Evolutionary conservation across 2,329 filamentous ascomycete species (phyloP).

Genomic region (Meredithiella fracta): DNA sequence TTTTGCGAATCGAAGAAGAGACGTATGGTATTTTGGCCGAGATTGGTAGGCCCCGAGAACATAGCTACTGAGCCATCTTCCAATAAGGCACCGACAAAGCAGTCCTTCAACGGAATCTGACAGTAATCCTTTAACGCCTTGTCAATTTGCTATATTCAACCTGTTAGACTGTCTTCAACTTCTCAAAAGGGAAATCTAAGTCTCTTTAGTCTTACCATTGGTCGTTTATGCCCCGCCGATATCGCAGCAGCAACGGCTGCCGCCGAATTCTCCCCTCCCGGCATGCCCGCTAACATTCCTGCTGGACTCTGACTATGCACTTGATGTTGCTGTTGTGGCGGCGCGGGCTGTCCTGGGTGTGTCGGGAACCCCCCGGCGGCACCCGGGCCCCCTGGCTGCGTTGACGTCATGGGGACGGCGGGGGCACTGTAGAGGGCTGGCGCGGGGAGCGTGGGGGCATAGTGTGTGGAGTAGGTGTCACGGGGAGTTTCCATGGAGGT

Average conservation of each 20-base stretch:
- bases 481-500: too few relatives aligned
- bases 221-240: background rate
- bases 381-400: too few relatives aligned
- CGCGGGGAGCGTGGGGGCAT: too few relatives aligned
- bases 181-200: background rate
- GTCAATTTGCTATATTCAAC: conserved; percentile 29
- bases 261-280: background rate
- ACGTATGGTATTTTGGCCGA: conserved; percentile 24
- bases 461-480: too few relatives aligned
- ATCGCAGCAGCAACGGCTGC: background rate
- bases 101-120: conserved; percentile 33
- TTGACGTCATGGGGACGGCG: too few relatives aligned
- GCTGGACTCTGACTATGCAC: too few relatives aligned
- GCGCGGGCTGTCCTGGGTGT: too few relatives aligned
- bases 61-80: conserved; percentile 31
- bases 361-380: too few relatives aligned
- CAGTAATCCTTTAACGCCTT: conserved; percentile 36
- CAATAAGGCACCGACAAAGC: conserved; percentile 35
- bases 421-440: too few relatives aligned
- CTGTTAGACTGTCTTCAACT: background rate
- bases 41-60: conserved; percentile 28
- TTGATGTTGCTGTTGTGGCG: too few relatives aligned
- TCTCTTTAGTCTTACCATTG: conserved; percentile 1
- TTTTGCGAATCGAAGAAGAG: conserved; percentile 31
- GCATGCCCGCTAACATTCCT: too few relatives aligned